These are phyloP conservation scores for Chenopodium formosanum DNA, from an alignment of 148 eudicot species.

Conservation along the genomic window DNA sequence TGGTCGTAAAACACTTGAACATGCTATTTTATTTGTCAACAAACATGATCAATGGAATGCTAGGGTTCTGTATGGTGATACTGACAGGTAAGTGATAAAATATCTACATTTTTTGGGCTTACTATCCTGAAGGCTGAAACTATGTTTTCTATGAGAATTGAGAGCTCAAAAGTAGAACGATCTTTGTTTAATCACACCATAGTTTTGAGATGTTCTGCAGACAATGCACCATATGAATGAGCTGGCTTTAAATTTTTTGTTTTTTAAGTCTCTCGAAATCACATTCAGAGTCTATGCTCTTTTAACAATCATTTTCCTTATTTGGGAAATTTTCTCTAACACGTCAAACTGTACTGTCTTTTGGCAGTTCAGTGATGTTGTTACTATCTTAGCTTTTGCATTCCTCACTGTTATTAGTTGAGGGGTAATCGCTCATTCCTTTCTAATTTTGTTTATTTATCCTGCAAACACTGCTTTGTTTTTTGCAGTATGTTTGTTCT, in stretches of 20 bases:
- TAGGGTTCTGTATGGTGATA: constrained; percentile 91
- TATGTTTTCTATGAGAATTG: background rate
- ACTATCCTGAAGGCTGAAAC: background rate
- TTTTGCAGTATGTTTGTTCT: constrained; percentile 90
- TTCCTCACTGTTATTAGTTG: background rate
- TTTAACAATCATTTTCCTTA: background rate
- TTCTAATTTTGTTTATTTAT: background rate
- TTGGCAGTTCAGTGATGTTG: background rate
- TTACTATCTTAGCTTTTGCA: background rate
- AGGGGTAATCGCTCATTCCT: background rate
- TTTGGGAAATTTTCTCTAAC: background rate
- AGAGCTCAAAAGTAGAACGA: background rate
- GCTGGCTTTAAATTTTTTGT: background rate
- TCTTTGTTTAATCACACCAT: background rate
- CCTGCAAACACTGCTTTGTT: constrained; percentile 16
- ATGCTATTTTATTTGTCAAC: constrained; percentile 77
- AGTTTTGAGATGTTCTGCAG: background rate
- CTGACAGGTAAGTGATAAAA: constrained; percentile 63
- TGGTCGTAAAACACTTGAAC: constrained; percentile 93
- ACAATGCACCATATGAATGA: background rate
- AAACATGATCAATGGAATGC: constrained; percentile 76
- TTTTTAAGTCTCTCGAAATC: background rate
- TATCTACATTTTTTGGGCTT: background rate
- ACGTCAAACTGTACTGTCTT: background rate
- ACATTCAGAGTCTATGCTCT: background rate